A percentile compares a stretch with the other conserved stretches of the same genome.
phyloP scores from a whole-genome alignment of 2,329 filamentous ascomycete genomes.

The Fusarium anthophilum region DNA sequence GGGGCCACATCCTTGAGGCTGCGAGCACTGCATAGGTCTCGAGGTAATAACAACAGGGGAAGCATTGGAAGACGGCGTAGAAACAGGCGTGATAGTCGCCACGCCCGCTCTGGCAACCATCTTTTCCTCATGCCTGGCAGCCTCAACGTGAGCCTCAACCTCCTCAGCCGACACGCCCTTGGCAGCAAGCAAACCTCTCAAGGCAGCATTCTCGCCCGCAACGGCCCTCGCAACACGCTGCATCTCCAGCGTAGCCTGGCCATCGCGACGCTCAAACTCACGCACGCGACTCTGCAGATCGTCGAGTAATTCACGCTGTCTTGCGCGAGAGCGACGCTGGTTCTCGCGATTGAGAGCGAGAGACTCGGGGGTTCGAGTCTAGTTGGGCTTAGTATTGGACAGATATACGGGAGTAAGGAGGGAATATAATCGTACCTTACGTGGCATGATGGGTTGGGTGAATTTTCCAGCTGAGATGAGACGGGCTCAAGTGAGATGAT shows the following conservation, averaged over 20 bases:
- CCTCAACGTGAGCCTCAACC: slow-evolving; percentile 33
- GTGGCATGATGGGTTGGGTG: slow-evolving; percentile 18
- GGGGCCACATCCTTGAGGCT: neutral
- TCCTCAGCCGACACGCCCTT: slow-evolving; percentile 33
- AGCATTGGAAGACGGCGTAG: slow-evolving; percentile 10
- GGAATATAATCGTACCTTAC: slow-evolving; percentile 11
- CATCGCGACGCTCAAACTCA: slow-evolving; percentile 54
- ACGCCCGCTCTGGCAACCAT: neutral
- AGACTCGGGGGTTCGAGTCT: slow-evolving; percentile 41
- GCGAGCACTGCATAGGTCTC: neutral
- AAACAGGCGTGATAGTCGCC: slow-evolving; percentile 6
- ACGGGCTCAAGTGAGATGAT: neutral
- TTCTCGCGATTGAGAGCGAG: slow-evolving; percentile 51
- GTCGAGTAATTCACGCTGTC: slow-evolving; percentile 55
- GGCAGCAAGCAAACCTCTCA: slow-evolving; percentile 45
- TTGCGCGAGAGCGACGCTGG: slow-evolving; percentile 57
- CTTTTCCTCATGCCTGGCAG: neutral
- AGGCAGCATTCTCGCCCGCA: slow-evolving; percentile 52
- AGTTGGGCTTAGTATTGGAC: neutral
- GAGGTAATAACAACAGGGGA: slow-evolving; percentile 17
- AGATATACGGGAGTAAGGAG: neutral
- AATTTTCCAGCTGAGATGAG: neutral
- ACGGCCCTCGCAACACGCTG: slow-evolving; percentile 57
- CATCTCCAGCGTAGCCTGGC: slow-evolving; percentile 57
- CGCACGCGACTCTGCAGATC: slow-evolving; percentile 53